These are phyloP conservation scores for Kernera saxatilis DNA, from an alignment of 345 rosid species.

Conservation along the genomic window DNA sequence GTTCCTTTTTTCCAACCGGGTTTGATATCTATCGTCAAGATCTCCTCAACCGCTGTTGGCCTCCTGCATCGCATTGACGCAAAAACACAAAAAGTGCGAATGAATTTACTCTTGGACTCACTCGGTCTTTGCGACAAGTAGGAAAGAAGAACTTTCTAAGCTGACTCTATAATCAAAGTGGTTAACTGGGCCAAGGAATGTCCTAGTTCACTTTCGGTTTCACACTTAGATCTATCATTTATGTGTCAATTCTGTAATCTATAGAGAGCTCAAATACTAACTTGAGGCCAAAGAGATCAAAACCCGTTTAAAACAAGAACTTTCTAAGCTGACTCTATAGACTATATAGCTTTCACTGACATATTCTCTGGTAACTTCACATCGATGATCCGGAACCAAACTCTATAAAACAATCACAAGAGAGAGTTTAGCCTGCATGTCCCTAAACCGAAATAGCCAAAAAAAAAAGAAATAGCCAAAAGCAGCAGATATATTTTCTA, in stretches of 20 bases:
- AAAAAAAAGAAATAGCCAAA: no score
- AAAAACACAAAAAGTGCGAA: background rate
- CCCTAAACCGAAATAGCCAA: background rate
- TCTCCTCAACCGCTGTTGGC: conserved; percentile 60
- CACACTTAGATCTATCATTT: background rate
- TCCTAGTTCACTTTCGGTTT: background rate
- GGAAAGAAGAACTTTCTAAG: background rate
- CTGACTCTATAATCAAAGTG: background rate
- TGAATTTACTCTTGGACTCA: background rate
- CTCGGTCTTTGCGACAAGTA: background rate
- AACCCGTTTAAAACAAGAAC: background rate
- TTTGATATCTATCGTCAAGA: conserved; percentile 68
- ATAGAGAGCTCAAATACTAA: background rate
- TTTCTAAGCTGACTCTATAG: background rate
- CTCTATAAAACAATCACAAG: background rate
- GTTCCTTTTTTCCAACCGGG: conserved; percentile 95
- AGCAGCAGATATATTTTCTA: background rate
- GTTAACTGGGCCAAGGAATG: background rate
- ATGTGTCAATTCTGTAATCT: background rate
- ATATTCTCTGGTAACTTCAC: background rate
- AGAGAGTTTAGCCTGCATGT: background rate
- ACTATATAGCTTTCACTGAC: background rate
- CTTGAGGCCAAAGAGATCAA: background rate
- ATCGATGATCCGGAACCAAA: background rate
- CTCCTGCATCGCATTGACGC: conserved; percentile 54